phyloP scores from a whole-genome alignment of 352 stramenopile genomes.

The Albugo candida region DNA sequence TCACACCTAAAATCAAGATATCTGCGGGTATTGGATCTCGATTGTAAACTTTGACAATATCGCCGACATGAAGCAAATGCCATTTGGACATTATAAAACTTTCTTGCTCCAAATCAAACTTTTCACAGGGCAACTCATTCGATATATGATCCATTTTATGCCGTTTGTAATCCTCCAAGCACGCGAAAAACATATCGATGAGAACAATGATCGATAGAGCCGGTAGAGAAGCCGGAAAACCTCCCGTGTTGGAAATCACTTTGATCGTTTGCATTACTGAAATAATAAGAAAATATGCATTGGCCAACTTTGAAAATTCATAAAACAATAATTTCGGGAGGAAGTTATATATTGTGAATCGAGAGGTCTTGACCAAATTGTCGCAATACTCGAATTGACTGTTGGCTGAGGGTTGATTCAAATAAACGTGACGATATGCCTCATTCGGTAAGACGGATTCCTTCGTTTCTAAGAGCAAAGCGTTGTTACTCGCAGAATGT shows the following conservation, averaged over 20 bases:
- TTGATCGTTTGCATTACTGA: conserved; percentile 83
- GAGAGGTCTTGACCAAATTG: conserved; percentile 78
- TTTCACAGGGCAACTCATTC: conserved; percentile 51
- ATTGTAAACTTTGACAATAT: conserved; percentile 81
- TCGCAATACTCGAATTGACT: conserved; percentile 30
- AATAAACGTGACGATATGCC: conserved; percentile 39
- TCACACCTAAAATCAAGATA: conserved; percentile 66
- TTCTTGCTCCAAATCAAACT: conserved; percentile 16
- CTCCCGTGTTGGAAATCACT: conserved; percentile 82
- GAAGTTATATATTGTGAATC: conserved; percentile 84
- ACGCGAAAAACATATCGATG: conserved; percentile 85
- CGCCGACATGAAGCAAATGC: conserved; percentile 64
- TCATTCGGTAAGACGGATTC: no score
- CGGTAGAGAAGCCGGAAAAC: conserved; percentile 76
- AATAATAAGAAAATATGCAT: conserved; percentile 88
- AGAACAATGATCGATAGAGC: conserved; percentile 85
- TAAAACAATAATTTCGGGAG: conserved; percentile 82
- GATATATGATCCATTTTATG: conserved; percentile 73
- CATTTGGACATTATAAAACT: conserved; percentile 52
- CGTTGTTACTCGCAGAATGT: no score
- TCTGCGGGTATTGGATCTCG: conserved; percentile 74
- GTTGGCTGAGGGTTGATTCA: conserved; percentile 50
- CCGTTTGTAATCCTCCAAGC: conserved; percentile 80
- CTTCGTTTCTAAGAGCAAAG: no score
- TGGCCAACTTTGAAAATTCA: conserved; percentile 82